Evolutionary conservation across 1,284 basidiomycete genomes (phyloP).

Genomic region (Pisolithus thermaeus): DNA sequence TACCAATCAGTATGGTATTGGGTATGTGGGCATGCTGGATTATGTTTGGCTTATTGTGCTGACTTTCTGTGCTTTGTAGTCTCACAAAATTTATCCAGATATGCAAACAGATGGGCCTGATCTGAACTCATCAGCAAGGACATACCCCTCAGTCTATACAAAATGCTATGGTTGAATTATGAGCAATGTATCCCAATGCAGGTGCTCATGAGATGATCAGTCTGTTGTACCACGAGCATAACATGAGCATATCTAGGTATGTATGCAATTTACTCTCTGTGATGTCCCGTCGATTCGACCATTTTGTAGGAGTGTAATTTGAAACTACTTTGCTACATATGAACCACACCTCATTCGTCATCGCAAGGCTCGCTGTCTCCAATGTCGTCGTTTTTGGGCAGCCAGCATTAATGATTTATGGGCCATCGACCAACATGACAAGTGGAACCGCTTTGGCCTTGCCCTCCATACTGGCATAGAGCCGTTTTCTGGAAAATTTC

Average conservation of each 20-base stretch:
- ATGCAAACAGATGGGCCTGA: not conserved
- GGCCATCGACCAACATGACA: slow-evolving; percentile 37
- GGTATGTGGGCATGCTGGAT: not conserved
- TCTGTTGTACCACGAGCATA: not conserved
- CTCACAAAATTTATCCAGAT: slow-evolving; percentile 2
- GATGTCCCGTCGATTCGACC: not conserved
- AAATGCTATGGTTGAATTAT: slow-evolving; percentile 1
- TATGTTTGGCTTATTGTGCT: not conserved
- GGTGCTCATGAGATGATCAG: slow-evolving; percentile 1
- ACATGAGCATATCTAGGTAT: not conserved
- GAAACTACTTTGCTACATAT: not conserved
- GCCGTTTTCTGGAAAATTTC: no score
- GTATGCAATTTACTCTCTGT: not conserved
- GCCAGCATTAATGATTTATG: slow-evolving; percentile 26
- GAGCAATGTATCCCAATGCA: slow-evolving; percentile 3
- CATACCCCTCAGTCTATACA: slow-evolving; percentile 3
- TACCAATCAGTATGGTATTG: not conserved
- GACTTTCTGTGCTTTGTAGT: not conserved
- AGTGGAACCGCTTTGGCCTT: slow-evolving; percentile 33
- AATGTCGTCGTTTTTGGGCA: slow-evolving; percentile 25
- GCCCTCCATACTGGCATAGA: no score
- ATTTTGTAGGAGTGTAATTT: slow-evolving; percentile 1
- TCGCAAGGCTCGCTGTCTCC: slow-evolving; percentile 10
- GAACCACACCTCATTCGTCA: slow-evolving; percentile 1
- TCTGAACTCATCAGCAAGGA: not conserved